These are phyloP conservation scores for Globisporangium abappressorium DNA, from an alignment of 352 stramenopile genomes.

Conservation along the genomic window DNA sequence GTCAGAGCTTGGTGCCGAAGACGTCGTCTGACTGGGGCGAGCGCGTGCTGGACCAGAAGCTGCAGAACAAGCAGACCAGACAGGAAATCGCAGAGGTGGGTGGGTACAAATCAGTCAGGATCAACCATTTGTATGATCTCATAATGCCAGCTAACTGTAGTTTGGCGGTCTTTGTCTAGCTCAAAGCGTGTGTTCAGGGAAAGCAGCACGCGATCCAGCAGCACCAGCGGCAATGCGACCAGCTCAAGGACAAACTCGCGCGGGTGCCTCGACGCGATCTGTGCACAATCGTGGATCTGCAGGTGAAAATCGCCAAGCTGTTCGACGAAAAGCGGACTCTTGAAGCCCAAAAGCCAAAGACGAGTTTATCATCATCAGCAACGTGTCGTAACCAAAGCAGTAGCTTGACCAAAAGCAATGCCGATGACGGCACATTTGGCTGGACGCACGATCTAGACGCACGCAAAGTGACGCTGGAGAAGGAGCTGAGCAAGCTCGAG, in stretches of 20 bases:
- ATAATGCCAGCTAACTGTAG: not conserved
- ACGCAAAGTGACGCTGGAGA: constrained; percentile 35
- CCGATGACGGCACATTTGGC: not conserved
- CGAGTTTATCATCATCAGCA: not conserved
- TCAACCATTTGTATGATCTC: not conserved
- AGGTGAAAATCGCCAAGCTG: constrained; percentile 48
- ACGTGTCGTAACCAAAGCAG: not conserved
- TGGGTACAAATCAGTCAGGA: not conserved
- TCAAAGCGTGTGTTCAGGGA: constrained; percentile 14
- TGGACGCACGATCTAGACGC: constrained; percentile 7
- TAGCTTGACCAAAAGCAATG: not conserved
- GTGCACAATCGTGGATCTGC: constrained; percentile 45
- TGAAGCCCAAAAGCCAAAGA: constrained; percentile 21
- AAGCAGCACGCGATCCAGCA: constrained; percentile 19
- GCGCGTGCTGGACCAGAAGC: constrained; percentile 38
- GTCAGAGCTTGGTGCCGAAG: constrained; percentile 13
- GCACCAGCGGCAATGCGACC: constrained; percentile 27
- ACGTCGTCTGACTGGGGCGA: constrained; percentile 42
- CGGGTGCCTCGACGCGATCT: constrained; percentile 44
- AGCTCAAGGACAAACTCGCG: constrained; percentile 29
- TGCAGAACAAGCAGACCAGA: constrained; percentile 32
- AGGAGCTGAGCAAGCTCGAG: constrained; percentile 41
- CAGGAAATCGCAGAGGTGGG: constrained; percentile 32
- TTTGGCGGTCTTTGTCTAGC: not conserved
- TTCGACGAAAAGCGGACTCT: constrained; percentile 40